Percentiles rank a stretch among this genome's conserved stretches.
Conservation (phyloP, 2,329 filamentous ascomycete genomes). For the Raffaelea deltoideospora region DNA sequence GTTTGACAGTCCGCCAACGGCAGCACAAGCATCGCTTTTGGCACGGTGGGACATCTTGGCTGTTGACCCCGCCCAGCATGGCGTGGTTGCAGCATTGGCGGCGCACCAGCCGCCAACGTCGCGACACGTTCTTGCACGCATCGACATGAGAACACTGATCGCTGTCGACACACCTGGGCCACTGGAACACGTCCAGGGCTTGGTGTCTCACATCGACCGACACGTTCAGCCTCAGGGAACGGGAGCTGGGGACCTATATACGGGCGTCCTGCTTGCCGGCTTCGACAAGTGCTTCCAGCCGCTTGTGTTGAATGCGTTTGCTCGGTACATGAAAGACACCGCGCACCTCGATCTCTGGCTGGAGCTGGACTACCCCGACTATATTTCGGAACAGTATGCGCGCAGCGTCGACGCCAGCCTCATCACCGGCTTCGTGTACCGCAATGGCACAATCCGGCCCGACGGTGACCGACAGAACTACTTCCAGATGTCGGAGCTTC, state of each 20-base stretch:
- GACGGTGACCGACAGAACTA: slow-evolving; percentile 8
- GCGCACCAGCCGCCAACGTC: background rate
- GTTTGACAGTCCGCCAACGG: slow-evolving; percentile 18
- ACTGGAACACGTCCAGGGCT: background rate
- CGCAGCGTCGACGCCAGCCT: slow-evolving; percentile 8
- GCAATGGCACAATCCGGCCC: slow-evolving; percentile 7
- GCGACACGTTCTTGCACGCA: slow-evolving; percentile 1
- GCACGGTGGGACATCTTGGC: slow-evolving; percentile 26
- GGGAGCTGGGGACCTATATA: background rate
- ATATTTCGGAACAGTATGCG: slow-evolving; percentile 8
- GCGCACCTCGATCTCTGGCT: slow-evolving; percentile 13
- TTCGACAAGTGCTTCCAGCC: slow-evolving; percentile 4
- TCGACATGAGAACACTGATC: slow-evolving; percentile 4
- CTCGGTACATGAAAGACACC: slow-evolving; percentile 7
- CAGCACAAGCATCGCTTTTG: slow-evolving; percentile 19
- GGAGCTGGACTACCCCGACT: slow-evolving; percentile 12
- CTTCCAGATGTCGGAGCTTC: slow-evolving; percentile 12
- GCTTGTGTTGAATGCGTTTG: slow-evolving; percentile 8
- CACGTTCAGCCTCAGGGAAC: background rate
- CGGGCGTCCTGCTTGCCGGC: slow-evolving; percentile 3
- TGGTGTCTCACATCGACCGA: slow-evolving; percentile 1
- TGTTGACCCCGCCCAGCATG: slow-evolving; percentile 23
- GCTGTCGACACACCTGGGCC: background rate
- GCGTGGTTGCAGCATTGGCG: slow-evolving; percentile 19
- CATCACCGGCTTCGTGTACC: slow-evolving; percentile 6